Percentiles rank a stretch among this genome's conserved stretches.
phyloP scores from a whole-genome alignment of 495 filamentous ascomycete species.

The Staphylotrichum tortipilum region DNA sequence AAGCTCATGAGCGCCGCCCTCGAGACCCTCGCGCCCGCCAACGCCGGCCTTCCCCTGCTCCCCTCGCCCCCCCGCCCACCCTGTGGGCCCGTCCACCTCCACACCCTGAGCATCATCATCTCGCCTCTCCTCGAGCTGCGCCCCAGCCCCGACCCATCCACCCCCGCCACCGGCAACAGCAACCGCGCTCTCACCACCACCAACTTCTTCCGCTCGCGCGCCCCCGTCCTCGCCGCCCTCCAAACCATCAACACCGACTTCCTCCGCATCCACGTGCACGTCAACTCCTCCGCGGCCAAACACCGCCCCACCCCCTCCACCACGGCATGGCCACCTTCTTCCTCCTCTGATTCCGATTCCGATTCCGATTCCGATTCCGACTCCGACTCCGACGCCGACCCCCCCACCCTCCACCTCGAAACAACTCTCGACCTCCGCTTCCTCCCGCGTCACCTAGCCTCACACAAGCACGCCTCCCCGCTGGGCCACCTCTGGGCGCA shows the following conservation, averaged over 20 bases:
- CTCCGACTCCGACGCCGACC: not conserved
- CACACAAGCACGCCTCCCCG: no score
- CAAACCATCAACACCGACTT: constrained; percentile 15
- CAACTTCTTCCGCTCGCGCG: constrained; percentile 13
- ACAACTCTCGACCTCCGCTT: constrained; percentile 23
- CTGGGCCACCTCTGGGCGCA: constrained; percentile 10
- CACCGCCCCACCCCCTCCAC: no score
- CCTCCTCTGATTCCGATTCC: no score
- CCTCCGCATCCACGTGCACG: constrained; percentile 19
- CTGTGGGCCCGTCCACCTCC: constrained; percentile 15
- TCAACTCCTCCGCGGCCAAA: no score
- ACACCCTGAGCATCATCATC: constrained; percentile 28
- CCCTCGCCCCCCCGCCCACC: not conserved
- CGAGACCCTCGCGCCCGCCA: not conserved
- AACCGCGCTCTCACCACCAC: constrained; percentile 14
- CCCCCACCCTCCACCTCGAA: constrained; percentile 16
- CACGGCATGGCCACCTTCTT: no score
- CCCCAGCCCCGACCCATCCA: not conserved
- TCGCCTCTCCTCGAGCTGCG: not conserved
- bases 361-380: no score
- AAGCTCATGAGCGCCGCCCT: constrained; percentile 16
- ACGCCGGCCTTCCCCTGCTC: not conserved
- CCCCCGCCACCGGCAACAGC: not conserved
- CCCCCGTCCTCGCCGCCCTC: constrained; percentile 12
- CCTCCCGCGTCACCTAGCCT: constrained; percentile 8